Evolutionary conservation across 129 eudicot species (phyloP), one percentile per base, ranked within the genome.

Genomic region (Centella asiatica): DNA sequence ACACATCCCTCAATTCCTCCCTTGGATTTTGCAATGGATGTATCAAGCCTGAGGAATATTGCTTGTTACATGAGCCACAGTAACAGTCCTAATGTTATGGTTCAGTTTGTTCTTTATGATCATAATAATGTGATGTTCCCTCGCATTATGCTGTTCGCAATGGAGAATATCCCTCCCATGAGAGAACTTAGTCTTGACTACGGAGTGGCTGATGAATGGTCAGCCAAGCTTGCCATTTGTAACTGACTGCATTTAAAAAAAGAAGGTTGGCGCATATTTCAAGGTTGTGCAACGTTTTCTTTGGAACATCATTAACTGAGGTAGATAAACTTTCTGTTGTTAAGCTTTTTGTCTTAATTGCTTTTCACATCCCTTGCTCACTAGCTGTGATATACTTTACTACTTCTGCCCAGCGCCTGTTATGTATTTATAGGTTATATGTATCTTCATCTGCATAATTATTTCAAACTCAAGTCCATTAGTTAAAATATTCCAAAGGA

Each of bases 31-130:
- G 94, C 94, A 7, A 70, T 85, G 71, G 88, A 85, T 74, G 94
- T 85, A 48, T 85, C 94, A n/a, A 78, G 79, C 65, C 69, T 80
- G 85, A 85, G 88, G 72, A 88, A 88, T 53, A 77, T 79, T 19
- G 96, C 96, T 40, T 84, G 89, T 79, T 88, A 88, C 60, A 74
- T 84, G 62, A 79, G 96, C 74, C 87, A 88, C 72, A 85, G 89
- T 69, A 53, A 77, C 0, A 69, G 81, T 32, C 96, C 96, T 18
- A 88, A 88, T 75, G 94, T 85, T 50, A 47, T 88, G 39, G 87
- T 85, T 71, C 96, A 84, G 74, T 70, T 70, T 46, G 94, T 88
- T 46, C 61, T 88, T 54, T 77, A 77, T 66, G 96, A 88, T 77
- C 96, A 88, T 42, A 68, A 72, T 46, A 81, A 77, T 45, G 29